Percentiles rank a stretch among this genome's conserved stretches.
Conservation (phyloP, 1,139 yeast genomes). For the Wickerhamiella infanticola region DNA sequence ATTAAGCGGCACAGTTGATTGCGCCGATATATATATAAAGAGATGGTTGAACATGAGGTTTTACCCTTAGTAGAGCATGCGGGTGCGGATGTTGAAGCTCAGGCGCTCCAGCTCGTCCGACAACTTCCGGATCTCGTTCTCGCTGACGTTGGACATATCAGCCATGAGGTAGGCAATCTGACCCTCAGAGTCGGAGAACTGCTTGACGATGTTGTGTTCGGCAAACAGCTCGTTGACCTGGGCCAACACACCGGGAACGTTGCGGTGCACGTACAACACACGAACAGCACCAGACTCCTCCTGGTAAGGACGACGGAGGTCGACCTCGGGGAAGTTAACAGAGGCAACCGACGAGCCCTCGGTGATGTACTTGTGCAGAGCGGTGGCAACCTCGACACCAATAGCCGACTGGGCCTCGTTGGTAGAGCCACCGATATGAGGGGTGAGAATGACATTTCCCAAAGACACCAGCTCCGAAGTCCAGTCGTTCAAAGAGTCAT, state of each 20-base stretch:
- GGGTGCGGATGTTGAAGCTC: conserved; percentile 79
- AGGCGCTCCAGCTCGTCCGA: conserved; percentile 82
- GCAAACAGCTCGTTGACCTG: conserved; percentile 93
- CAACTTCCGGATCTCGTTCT: conserved; percentile 66
- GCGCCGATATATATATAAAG: not conserved
- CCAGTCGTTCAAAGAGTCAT: conserved; percentile 62
- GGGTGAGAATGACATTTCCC: conserved; percentile 83
- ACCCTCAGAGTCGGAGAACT: conserved; percentile 90
- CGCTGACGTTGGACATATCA: conserved; percentile 77
- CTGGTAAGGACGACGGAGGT: conserved; percentile 73
- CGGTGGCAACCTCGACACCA: conserved; percentile 85
- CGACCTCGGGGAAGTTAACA: conserved; percentile 97
- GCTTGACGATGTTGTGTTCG: conserved; percentile 92
- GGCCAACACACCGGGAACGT: conserved; percentile 97
- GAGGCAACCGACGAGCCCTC: conserved; percentile 96
- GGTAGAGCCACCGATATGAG: conserved; percentile 98
- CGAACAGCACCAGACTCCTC: conserved; percentile 78
- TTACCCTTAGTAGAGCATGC: conserved; percentile 54
- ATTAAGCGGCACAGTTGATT: not conserved
- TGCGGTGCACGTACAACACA: conserved; percentile 89
- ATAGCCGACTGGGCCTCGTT: conserved; percentile 98
- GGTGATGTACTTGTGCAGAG: conserved; percentile 79
- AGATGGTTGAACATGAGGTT: not conserved
- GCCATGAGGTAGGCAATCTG: conserved; percentile 97
- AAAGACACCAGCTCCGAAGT: conserved; percentile 65